phyloP scores from a whole-genome alignment of 208 protist genomes.

The Vickermania ingenoplastis region DNA sequence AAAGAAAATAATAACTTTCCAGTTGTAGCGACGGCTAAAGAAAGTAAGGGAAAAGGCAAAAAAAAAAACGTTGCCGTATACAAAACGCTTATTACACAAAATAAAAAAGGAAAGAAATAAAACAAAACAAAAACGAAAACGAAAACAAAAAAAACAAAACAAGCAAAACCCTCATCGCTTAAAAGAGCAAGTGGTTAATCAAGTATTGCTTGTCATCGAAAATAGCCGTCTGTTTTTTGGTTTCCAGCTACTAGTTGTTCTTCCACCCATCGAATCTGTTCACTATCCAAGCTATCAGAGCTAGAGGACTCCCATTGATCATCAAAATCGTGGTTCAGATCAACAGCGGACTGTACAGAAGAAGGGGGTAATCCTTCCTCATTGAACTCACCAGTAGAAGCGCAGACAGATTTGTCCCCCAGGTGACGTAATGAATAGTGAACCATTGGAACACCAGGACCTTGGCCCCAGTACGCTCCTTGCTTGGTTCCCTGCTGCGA shows the following conservation, averaged over 20 bases:
- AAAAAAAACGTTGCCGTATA: no score
- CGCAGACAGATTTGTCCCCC: neutral
- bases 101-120: conserved; percentile 1
- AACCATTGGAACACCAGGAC: neutral
- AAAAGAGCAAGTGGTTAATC: neutral
- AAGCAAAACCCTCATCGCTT: neutral
- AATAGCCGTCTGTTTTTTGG: conserved; percentile 1
- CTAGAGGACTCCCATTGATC: neutral
- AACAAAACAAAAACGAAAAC: neutral
- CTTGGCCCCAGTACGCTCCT: neutral
- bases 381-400: neutral
- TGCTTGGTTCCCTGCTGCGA: neutral
- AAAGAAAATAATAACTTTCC: no score
- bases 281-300: neutral
- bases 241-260: neutral
- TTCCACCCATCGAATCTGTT: neutral
- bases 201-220: neutral
- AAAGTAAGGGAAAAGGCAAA: no score
- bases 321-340: neutral
- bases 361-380: neutral
- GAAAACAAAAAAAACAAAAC: neutral
- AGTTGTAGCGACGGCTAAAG: no score
- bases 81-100: no score
- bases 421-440: neutral
- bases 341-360: neutral